A percentile compares a stretch with the other conserved stretches of the same genome.
Evolutionary conservation across 169 alveolate genomes (phyloP).

Genomic region (Blepharisma undulans): DNA sequence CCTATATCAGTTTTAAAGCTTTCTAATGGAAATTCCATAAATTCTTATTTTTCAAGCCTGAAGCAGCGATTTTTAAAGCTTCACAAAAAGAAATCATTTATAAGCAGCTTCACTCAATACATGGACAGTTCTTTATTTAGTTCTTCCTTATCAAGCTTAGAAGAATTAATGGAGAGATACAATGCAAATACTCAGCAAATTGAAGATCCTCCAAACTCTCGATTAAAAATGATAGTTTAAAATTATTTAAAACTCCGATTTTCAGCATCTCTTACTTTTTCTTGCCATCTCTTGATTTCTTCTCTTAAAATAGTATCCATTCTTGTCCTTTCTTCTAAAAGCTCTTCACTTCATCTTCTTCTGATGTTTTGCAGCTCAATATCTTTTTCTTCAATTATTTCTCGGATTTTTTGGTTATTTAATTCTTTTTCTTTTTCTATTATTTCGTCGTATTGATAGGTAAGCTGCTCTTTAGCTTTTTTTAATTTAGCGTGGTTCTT

Average conservation of each 20-base stretch:
- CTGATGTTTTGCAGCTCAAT: neutral
- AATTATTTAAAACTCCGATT: neutral
- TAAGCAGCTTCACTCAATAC: neutral
- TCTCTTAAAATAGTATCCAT: neutral
- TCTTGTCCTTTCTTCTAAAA: neutral
- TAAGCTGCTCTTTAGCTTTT: neutral
- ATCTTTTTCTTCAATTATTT: constrained; percentile 5
- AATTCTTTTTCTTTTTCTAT: constrained; percentile 23
- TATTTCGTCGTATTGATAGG: neutral
- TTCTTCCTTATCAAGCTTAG: neutral
- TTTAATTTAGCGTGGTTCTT: neutral
- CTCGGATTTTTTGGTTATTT: neutral
- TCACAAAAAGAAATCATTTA: neutral
- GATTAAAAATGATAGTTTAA: neutral
- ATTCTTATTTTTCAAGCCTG: neutral
- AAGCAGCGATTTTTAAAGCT: neutral
- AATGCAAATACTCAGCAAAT: neutral
- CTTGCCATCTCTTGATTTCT: neutral
- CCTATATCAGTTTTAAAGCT: constrained; percentile 87
- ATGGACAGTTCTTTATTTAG: neutral
- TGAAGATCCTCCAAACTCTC: neutral
- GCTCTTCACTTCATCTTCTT: constrained; percentile 10
- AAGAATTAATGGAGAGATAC: neutral
- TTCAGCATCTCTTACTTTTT: neutral
- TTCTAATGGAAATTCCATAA: constrained; percentile 67